Percentiles rank a stretch among this genome's conserved stretches.
Evolutionary conservation across 2,329 filamentous ascomycete species (phyloP).

Genomic region (Fusarium anthophilum): DNA sequence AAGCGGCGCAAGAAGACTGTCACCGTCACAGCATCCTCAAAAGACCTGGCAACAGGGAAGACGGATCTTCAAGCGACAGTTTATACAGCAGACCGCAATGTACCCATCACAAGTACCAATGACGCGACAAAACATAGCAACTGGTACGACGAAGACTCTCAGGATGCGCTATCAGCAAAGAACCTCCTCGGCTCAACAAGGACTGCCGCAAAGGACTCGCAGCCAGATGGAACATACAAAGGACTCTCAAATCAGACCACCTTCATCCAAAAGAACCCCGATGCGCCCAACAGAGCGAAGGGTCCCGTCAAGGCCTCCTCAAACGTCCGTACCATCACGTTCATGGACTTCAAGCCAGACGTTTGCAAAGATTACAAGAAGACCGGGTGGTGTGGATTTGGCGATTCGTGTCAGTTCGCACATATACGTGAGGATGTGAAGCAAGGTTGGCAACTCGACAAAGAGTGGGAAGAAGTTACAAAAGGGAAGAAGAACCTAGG

Average conservation of each 20-base stretch:
- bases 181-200: slow-evolving; percentile 69
- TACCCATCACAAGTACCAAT: slow-evolving; percentile 73
- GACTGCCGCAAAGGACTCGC: slow-evolving; percentile 46
- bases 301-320: slow-evolving; percentile 89
- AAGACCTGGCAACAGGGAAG: slow-evolving; percentile 49
- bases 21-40: slow-evolving; percentile 72
- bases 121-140: slow-evolving; percentile 91
- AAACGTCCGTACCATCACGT: slow-evolving; percentile 89
- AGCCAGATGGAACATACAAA: slow-evolving; percentile 76
- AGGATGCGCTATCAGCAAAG: slow-evolving; percentile 57
- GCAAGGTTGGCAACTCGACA: slow-evolving; percentile 94
- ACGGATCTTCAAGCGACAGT: slow-evolving; percentile 60
- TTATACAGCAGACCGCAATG: slow-evolving; percentile 68
- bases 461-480: slow-evolving; percentile 88
- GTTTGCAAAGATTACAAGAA: slow-evolving; percentile 90
- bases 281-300: slow-evolving; percentile 74
- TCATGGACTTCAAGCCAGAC: slow-evolving; percentile 90
- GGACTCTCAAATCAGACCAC: slow-evolving; percentile 76
- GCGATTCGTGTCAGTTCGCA: slow-evolving; percentile 58
- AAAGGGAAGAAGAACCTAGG: slow-evolving; percentile 72
- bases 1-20: slow-evolving; percentile 80
- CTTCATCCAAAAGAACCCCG: slow-evolving; percentile 83
- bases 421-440: slow-evolving; percentile 45
- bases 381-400: slow-evolving; percentile 62
- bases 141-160: slow-evolving; percentile 84